Percentiles rank a stretch among this genome's conserved stretches.
Conservation (phyloP, 2,329 filamentous ascomycete genomes). For the Camillea tinctor region DNA sequence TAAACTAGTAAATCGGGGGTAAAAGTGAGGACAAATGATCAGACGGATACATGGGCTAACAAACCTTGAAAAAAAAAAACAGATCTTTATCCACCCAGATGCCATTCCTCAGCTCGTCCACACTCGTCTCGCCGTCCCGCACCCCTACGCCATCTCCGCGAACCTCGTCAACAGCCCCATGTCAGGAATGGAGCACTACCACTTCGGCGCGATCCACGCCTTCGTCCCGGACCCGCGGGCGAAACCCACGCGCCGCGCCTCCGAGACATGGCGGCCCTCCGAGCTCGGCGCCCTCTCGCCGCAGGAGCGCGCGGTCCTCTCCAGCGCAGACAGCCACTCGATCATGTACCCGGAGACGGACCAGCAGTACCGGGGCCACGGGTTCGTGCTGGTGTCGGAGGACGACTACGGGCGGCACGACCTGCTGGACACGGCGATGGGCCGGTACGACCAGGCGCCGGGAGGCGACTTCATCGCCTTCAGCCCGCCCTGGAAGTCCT, state of each 20-base stretch:
- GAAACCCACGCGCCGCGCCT: slow-evolving; percentile 22
- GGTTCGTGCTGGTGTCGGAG: slow-evolving; percentile 48
- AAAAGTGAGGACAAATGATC: neutral
- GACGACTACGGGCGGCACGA: slow-evolving; percentile 35
- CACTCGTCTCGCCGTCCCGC: slow-evolving; percentile 49
- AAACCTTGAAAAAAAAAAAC: slow-evolving; percentile 14
- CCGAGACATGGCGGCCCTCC: slow-evolving; percentile 40
- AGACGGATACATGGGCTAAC: neutral
- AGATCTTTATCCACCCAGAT: slow-evolving; percentile 32
- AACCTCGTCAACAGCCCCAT: slow-evolving; percentile 58
- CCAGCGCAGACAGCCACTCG: slow-evolving; percentile 25
- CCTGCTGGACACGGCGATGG: slow-evolving; percentile 46
- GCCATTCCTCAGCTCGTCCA: slow-evolving; percentile 53
- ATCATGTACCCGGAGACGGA: slow-evolving; percentile 32
- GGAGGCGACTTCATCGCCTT: slow-evolving; percentile 33
- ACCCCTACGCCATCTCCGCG: slow-evolving; percentile 51
- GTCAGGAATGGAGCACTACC: slow-evolving; percentile 53
- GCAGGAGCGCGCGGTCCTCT: slow-evolving; percentile 14
- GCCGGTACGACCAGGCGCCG: slow-evolving; percentile 42
- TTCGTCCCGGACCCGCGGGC: slow-evolving; percentile 49
- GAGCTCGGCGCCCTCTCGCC: slow-evolving; percentile 23
- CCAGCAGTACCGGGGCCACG: slow-evolving; percentile 43
- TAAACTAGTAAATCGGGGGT: neutral
- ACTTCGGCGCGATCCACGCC: slow-evolving; percentile 49
- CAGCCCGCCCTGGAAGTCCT: slow-evolving; percentile 45